phyloP scores from a whole-genome alignment of 495 filamentous ascomycete genomes.

The Podospora comata region DNA sequence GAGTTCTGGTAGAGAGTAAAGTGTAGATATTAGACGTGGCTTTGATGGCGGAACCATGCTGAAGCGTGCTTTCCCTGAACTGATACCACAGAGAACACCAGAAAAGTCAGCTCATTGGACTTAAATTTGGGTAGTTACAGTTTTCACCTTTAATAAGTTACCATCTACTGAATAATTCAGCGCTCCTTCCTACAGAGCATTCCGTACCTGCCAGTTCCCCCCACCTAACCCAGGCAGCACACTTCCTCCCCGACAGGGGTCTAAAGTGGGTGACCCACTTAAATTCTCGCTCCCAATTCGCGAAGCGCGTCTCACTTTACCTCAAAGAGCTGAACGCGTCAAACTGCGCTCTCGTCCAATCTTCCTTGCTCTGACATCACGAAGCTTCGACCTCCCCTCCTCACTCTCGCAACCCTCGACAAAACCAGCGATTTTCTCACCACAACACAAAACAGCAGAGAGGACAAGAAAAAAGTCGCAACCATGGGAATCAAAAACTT shows the following conservation, averaged over 20 bases:
- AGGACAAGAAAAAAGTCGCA: neutral
- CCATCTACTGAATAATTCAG: too few species aligned
- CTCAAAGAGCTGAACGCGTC: constrained; percentile 16
- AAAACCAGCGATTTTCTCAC: neutral
- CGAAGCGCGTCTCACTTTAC: constrained; percentile 22
- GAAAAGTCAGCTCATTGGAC: neutral
- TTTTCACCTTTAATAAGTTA: too few species aligned
- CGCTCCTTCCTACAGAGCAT: too few species aligned
- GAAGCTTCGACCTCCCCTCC: constrained; percentile 3
- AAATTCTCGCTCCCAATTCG: constrained; percentile 1
- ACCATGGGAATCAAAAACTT: constrained; percentile 92
- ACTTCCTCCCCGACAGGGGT: constrained; percentile 5
- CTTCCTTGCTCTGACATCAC: constrained; percentile 29
- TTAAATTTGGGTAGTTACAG: too few species aligned
- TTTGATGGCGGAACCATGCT: too few species aligned
- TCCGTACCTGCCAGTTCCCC: neutral
- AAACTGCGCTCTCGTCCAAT: neutral
- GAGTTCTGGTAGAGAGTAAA: neutral
- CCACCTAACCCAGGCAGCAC: neutral
- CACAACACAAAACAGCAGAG: neutral
- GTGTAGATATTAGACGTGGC: neutral
- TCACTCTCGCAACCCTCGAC: neutral
- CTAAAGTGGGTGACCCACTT: constrained; percentile 30
- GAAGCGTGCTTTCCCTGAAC: too few species aligned
- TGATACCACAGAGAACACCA: neutral